phyloP scores from a whole-genome alignment of 208 protist genomes.

The Trypanosomatidae sp. region DNA sequence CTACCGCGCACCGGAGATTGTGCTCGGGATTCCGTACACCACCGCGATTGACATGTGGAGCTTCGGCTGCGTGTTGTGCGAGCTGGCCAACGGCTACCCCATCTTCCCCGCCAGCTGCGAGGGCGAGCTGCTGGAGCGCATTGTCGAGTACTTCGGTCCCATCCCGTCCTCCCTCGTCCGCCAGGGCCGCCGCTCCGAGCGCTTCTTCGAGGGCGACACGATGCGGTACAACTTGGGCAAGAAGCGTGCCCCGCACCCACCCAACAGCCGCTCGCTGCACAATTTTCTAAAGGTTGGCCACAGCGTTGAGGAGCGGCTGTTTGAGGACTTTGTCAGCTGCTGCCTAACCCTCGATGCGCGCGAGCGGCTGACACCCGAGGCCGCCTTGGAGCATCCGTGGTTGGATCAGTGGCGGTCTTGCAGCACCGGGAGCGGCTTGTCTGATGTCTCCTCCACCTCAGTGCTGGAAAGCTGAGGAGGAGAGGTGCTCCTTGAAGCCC shows the following conservation, averaged over 20 bases:
- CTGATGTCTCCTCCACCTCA: too few relatives aligned
- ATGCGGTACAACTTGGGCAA: slow-evolving; percentile 25
- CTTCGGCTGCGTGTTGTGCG: slow-evolving; percentile 93
- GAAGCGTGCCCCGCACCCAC: slow-evolving; percentile 28
- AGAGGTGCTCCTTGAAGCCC: not conserved
- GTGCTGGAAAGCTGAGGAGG: too few relatives aligned
- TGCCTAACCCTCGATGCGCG: slow-evolving; percentile 64
- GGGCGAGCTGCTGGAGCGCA: slow-evolving; percentile 79
- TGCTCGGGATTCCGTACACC: slow-evolving; percentile 86
- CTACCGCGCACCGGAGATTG: slow-evolving; percentile 92
- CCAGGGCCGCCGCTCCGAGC: slow-evolving; percentile 46
- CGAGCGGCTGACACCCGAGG: slow-evolving; percentile 58
- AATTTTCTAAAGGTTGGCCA: slow-evolving; percentile 41
- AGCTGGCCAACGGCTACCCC: slow-evolving; percentile 91
- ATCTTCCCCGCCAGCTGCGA: slow-evolving; percentile 90
- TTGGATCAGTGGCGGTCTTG: slow-evolving; percentile 46
- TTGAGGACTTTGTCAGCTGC: slow-evolving; percentile 52
- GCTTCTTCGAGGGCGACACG: slow-evolving; percentile 50
- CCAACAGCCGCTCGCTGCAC: slow-evolving; percentile 28
- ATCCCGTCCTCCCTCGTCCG: slow-evolving; percentile 51
- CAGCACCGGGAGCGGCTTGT: slow-evolving; percentile 2
- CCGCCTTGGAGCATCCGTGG: slow-evolving; percentile 75
- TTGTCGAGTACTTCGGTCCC: slow-evolving; percentile 83
- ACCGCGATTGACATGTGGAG: slow-evolving; percentile 93
- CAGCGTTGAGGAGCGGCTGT: slow-evolving; percentile 31